Conservation (phyloP, 305 asterid species). For the Solanum chacoense region DNA sequence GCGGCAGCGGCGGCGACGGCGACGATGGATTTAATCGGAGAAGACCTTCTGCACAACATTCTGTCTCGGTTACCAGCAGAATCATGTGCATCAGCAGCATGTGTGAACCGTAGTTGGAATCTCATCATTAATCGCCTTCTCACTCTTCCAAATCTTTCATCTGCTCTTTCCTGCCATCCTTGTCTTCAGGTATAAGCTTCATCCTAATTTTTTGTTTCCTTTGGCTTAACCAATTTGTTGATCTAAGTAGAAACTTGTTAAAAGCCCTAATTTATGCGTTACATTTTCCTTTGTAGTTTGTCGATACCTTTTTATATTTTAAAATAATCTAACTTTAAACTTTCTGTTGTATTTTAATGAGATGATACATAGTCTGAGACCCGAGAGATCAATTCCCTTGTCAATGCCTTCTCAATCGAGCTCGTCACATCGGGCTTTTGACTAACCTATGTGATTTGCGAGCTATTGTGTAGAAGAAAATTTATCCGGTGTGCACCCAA, state of each 20-base stretch:
- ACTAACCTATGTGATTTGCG: neutral
- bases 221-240: neutral
- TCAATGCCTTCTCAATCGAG: neutral
- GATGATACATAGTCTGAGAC: neutral
- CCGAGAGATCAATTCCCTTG: neutral
- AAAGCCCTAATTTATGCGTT: neutral
- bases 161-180: constrained; percentile 55
- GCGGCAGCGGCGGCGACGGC: neutral
- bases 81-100: constrained; percentile 63
- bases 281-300: neutral
- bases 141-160: constrained; percentile 48
- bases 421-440: neutral
- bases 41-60: constrained; percentile 51
- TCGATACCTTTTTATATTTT: neutral
- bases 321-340: neutral
- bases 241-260: neutral
- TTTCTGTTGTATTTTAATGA: neutral
- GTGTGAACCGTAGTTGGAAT: constrained; percentile 76
- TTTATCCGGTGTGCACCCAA: neutral
- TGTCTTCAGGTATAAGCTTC: constrained; percentile 27
- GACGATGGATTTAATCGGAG: constrained; percentile 43
- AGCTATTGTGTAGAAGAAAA: neutral
- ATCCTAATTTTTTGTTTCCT: neutral
- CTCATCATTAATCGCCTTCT: constrained; percentile 45
- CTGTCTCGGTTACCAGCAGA: constrained; percentile 54